phyloP scores from a whole-genome alignment of 2,329 filamentous ascomycete genomes.

The Fusarium nisikadoi region DNA sequence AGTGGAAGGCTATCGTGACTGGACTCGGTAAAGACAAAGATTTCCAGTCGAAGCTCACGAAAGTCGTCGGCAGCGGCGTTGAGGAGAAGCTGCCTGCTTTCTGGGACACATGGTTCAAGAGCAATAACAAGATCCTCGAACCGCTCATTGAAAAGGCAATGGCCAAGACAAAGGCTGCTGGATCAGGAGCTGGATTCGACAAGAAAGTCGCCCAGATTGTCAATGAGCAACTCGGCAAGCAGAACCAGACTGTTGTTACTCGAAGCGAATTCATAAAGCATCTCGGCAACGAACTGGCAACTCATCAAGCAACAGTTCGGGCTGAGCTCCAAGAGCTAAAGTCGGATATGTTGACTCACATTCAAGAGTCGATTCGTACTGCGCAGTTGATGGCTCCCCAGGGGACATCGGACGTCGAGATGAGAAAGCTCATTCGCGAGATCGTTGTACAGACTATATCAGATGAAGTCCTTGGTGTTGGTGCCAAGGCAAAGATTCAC shows the following conservation, averaged over 20 bases:
- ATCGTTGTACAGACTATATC: constrained; percentile 57
- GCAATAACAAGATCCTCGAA: constrained; percentile 57
- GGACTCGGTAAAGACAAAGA: constrained; percentile 53
- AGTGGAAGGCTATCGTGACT: constrained; percentile 59
- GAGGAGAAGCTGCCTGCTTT: constrained; percentile 50
- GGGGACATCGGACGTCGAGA: constrained; percentile 54
- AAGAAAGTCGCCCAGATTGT: constrained; percentile 50
- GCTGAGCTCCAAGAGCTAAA: constrained; percentile 54
- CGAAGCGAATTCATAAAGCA: constrained; percentile 61
- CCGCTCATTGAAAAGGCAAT: constrained; percentile 46
- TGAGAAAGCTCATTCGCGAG: constrained; percentile 54
- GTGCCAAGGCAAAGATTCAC: constrained; percentile 59
- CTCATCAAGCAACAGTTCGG: constrained; percentile 53
- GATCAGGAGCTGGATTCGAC: constrained; percentile 50
- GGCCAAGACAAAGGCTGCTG: constrained; percentile 50
- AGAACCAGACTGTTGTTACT: constrained; percentile 54
- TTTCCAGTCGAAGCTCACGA: constrained; percentile 45
- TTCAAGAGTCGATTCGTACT: constrained; percentile 46
- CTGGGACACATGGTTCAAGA: constrained; percentile 64
- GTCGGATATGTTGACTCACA: constrained; percentile 48
- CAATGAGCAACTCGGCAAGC: constrained; percentile 50
- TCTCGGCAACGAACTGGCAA: constrained; percentile 52
- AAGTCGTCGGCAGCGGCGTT: constrained; percentile 40
- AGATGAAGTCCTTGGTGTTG: constrained; percentile 58
- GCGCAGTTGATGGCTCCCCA: constrained; percentile 40